phyloP scores from a whole-genome alignment of 257 asterid species.

The Knoxia roxburghii region DNA sequence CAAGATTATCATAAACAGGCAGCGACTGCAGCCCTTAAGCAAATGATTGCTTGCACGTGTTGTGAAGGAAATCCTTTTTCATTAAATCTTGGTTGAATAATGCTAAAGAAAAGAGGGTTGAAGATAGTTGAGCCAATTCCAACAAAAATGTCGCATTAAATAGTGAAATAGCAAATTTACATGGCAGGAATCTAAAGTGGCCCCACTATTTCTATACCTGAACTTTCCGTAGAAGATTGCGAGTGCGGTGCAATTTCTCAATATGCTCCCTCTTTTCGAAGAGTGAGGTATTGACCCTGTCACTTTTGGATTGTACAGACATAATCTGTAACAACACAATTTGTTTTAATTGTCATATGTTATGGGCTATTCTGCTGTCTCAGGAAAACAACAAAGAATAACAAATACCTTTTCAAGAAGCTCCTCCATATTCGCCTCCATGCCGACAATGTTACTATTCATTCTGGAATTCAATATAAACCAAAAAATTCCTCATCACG shows the following conservation, averaged over 20 bases:
- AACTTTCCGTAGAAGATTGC: slow-evolving; percentile 89
- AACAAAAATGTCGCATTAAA: neutral
- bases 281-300: slow-evolving; percentile 95
- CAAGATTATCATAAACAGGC: neutral
- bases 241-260: slow-evolving; percentile 95
- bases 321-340: slow-evolving; percentile 57
- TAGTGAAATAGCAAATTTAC: neutral
- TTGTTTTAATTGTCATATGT: slow-evolving; percentile 1
- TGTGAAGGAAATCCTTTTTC: neutral
- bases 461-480: slow-evolving; percentile 47
- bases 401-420: slow-evolving; percentile 91
- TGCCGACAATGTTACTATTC: slow-evolving; percentile 94
- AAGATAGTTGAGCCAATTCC: neutral
- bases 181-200: slow-evolving; percentile 11
- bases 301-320: slow-evolving; percentile 94
- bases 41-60: neutral
- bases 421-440: slow-evolving; percentile 98
- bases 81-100: neutral
- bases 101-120: neutral
- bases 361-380: neutral
- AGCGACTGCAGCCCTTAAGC: neutral
- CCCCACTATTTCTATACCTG: slow-evolving; percentile 53
- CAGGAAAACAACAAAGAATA: slow-evolving; percentile 16
- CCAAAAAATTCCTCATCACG: neutral
- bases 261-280: slow-evolving; percentile 93